Conservation (phyloP, 2,329 filamentous ascomycete genomes). For the Anthostomella pinea region DNA sequence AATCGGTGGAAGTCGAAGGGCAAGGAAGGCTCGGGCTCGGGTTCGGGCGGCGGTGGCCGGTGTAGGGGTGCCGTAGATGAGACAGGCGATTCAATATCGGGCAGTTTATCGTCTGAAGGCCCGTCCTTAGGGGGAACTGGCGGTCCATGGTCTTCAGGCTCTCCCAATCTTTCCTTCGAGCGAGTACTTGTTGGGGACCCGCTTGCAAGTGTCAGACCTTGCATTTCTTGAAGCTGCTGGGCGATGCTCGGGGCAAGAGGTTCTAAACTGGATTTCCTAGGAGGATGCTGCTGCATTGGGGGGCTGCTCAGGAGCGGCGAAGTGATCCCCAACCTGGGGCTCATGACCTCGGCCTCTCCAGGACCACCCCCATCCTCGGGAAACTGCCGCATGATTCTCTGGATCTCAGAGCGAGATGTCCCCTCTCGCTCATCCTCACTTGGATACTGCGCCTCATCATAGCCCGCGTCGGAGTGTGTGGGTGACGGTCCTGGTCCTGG, state of each 20-base stretch:
- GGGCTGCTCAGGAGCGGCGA: conserved; percentile 69
- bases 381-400: conserved; percentile 97
- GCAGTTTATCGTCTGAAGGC: conserved; percentile 41
- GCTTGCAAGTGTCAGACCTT: conserved; percentile 40
- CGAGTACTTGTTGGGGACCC: conserved; percentile 38
- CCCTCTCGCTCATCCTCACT: conserved; percentile 66
- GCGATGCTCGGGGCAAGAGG: conserved; percentile 55
- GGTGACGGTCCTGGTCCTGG: conserved; percentile 46
- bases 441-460: conserved; percentile 55
- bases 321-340: conserved; percentile 78
- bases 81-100: conserved; percentile 35
- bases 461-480: conserved; percentile 51
- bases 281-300: conserved; percentile 70
- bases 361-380: conserved; percentile 70
- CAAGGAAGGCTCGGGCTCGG: conserved; percentile 75
- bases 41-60: conserved; percentile 68
- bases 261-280: conserved; percentile 83
- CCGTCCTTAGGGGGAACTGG: conserved; percentile 61
- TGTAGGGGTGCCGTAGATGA: conserved; percentile 52
- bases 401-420: conserved; percentile 79
- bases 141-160: conserved; percentile 47
- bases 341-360: conserved; percentile 84
- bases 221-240: conserved; percentile 47
- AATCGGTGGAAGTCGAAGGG: conserved; percentile 98
- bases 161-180: conserved; percentile 34